Evolutionary conservation across 225 moss, liverwort and hornwort species (phyloP), one percentile per base, ranked within the genome.

Genomic region (Bryoerythrophyllum caledonicum): DNA sequence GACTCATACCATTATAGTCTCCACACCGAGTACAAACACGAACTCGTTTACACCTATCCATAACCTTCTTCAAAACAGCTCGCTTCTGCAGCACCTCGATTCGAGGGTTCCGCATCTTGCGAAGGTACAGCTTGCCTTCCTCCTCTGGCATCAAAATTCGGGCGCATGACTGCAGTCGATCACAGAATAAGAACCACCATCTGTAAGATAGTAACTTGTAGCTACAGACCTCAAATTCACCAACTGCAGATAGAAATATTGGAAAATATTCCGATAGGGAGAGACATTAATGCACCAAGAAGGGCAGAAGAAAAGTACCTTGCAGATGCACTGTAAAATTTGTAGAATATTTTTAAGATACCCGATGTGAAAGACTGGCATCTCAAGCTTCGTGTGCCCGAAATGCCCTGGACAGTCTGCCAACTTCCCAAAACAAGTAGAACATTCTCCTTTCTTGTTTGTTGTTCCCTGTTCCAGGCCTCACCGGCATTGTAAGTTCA

Each of bases 351-450:
- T 94, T 73, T 94, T 94, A 27, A 99, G 90, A 61, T 99, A 99
- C 16, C 97, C 97, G 60, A 99, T 99, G 79, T 99, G 97, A 63
- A 94, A 99, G 52, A 99, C 97, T 68, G 97, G 97, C 84, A 99
- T 82, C 85, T 99, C 94, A 79, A 99, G 88, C 85, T 87, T 90
- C 40, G 94, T 82, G 71, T 99, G 93, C 60, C 97, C 97, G 60
- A 91, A 99, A 82, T 99, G 97, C 24, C 97, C 97, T 2, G 97
- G 97, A 76, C 97, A 99, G 68, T 99, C 94, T 52, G 90, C 94
- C 65, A 99, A 80, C 83, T 99, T 93, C 30, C 97, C 97, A 77
- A 91, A 92, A 82, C 97, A 99, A 76, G 94, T 99, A 43, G 88
- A 74, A 82, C 97, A 99, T 83, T 94, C 91, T 23, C 97, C 94